Percentiles rank a stretch among this genome's conserved stretches.
Evolutionary conservation across 768 basidiomycete genomes (phyloP).

Genomic region (Suillus spraguei): DNA sequence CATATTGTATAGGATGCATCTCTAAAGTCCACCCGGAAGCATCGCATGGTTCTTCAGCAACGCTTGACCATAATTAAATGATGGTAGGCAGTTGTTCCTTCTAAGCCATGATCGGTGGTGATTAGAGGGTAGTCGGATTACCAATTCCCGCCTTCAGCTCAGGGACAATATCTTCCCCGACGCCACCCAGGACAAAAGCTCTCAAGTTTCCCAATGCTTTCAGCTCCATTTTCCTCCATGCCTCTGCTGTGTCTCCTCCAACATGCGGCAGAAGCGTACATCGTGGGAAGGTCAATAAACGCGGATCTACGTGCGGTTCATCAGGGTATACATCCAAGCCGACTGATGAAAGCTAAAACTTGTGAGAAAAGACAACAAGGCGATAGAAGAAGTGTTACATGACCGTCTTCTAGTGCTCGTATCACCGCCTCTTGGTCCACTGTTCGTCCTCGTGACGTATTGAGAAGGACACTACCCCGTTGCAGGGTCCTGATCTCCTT

Average conservation of each 20-base stretch:
- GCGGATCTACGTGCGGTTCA: constrained; percentile 75
- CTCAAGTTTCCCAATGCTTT: constrained; percentile 69
- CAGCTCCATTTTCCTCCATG: constrained; percentile 76
- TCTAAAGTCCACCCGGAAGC: no score
- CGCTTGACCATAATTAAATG: background rate
- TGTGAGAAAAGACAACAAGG: constrained; percentile 12
- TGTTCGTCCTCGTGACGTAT: constrained; percentile 84
- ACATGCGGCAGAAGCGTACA: constrained; percentile 85
- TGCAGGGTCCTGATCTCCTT: constrained; percentile 73
- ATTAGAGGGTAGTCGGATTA: background rate
- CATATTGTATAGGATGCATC: no score
- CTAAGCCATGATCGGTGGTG: background rate
- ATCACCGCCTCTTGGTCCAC: constrained; percentile 88
- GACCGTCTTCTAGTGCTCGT: constrained; percentile 76
- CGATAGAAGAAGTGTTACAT: constrained; percentile 55
- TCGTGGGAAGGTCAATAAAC: constrained; percentile 71
- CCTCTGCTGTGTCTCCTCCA: constrained; percentile 80
- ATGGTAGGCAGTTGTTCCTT: background rate
- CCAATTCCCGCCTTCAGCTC: constrained; percentile 34
- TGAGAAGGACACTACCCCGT: constrained; percentile 72
- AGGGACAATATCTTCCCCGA: constrained; percentile 61
- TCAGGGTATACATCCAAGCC: constrained; percentile 84
- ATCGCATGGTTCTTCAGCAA: no score
- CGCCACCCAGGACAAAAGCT: constrained; percentile 61
- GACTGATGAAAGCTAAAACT: constrained; percentile 63